Evolutionary conservation across 768 basidiomycete genomes (phyloP), one percentile per base, ranked within the genome.

Genomic region (Suillus ampliporus): DNA sequence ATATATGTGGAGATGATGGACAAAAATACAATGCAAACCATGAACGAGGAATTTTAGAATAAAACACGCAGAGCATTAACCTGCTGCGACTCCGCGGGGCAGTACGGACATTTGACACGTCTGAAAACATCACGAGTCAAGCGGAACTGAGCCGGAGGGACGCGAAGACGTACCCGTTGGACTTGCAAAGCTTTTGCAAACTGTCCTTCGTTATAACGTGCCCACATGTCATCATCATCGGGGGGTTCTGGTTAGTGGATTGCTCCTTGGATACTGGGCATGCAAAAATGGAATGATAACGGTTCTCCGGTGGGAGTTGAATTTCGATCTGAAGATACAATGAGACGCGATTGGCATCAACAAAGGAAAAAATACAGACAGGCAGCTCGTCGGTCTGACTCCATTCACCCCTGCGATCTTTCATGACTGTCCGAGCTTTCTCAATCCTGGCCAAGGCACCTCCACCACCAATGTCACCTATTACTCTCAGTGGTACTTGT

Each of bases 211-310:
- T 90, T 50, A 99, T 89, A 41, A 97, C 95, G 76, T 99, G 97
- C 2, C 97, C 97, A 73, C 97, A 99, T 4, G 81, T 79, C 83
- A 99, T 90, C 92, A 98, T 96, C 94, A 97, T 97, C 0, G 97
- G 97, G 10, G 95, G 97, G 74, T 99, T 99, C 62, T 83, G 76
- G 58, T 94, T 91, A 5, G 93, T 96, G 26, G 95, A 89, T 77
- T 97, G 97, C 70, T 99, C 97, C 77, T 98, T 99, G 10, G 95
- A 97, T 23, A 99, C 97, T 0, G 97, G 94, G 75, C 97, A 99
- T 52, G 95, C 89, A 74, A 99, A 99, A 61, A 99, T 91, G 1
- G 96, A 97, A 75, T 99, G 97, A 76, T 96, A 99, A 34, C 95
- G 84, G 70, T 96, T 91, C 66, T 92, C 88, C 2, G 92, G 82